Base-by-base conservation (phyloP, 2,329 filamentous ascomycete species). In the Alternaria atra region DNA sequence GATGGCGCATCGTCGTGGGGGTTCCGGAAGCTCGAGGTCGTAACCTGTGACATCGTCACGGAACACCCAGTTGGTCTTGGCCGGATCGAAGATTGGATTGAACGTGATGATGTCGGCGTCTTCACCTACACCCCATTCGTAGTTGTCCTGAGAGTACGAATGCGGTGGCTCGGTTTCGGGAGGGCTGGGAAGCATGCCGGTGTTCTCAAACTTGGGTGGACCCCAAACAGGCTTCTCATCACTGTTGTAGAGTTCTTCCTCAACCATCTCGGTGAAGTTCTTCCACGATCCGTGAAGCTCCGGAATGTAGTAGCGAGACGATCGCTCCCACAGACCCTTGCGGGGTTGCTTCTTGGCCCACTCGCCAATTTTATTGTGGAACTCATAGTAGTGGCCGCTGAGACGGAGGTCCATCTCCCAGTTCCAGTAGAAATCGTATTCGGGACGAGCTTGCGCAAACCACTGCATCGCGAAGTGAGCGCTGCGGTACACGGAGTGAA, bases 351-450 rank as follows among this genome's bases (percentile, higher is more conserved):
- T 84, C 76, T 84, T 85, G 27, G 86, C 86, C 80, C 91, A 92
- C 6, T 85, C 80, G 27, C 82, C 81, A 9, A 94, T 80, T 65
- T 87, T 87, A 70, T 88, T 86, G 62, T 93, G 87, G 68, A 95
- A 87, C 71, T 95, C 91, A 78, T 94, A 94, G 80, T 94, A 91
- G 70, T 95, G 91, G 8, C 92, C 92, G 0, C 88, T 91, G 71
- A 91, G 90, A 43, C 92, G 87, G 42, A 91, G 86, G 76, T 96
- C 92, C 87, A 96, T 92, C 76, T 96, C 93, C 92, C 92, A 94
- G 78, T 94, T 94, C 91, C 92, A 95, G 77, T 81, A 83, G 61
- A 81, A 84, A 66, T 85, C 83, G 64, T 84, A 85, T 64, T 84
- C 82, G 15, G 79, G 81, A 55, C 82, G 81, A 53, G 82, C 77